These are phyloP conservation scores for Leccinum boreale DNA, from an alignment of 768 basidiomycete genomes.

Conservation along the genomic window DNA sequence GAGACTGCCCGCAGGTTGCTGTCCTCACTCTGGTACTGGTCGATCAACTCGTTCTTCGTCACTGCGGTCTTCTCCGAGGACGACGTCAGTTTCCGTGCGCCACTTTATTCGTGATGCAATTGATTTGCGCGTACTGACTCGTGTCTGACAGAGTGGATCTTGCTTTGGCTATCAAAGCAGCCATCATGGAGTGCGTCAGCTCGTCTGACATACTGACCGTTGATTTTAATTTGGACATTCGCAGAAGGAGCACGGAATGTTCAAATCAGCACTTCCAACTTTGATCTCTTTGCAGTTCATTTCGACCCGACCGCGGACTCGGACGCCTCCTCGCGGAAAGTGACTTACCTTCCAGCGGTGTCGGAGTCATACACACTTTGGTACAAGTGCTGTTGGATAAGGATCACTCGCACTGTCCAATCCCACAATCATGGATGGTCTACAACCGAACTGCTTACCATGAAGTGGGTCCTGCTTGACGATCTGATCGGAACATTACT, in stretches of 20 bases:
- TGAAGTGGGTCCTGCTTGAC: conserved; percentile 15
- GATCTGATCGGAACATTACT: neutral
- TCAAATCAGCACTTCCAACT: conserved; percentile 43
- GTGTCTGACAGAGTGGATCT: conserved; percentile 55
- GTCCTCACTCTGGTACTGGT: conserved; percentile 39
- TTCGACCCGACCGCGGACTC: conserved; percentile 22
- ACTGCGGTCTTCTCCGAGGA: conserved; percentile 59
- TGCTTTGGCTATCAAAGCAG: conserved; percentile 64
- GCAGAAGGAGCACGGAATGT: conserved; percentile 45
- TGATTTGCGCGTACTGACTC: neutral
- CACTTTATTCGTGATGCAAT: neutral
- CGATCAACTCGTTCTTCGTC: conserved; percentile 55
- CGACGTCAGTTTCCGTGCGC: conserved; percentile 55
- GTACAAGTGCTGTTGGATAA: conserved; percentile 33
- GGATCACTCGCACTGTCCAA: conserved; percentile 20
- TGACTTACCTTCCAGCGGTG: conserved; percentile 33
- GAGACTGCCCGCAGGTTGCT: conserved; percentile 54
- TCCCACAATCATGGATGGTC: conserved; percentile 16
- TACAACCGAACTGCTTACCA: conserved; percentile 19
- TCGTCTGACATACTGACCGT: neutral
- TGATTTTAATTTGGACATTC: neutral
- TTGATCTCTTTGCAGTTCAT: conserved; percentile 32
- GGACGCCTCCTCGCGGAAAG: conserved; percentile 22
- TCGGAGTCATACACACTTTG: conserved; percentile 35
- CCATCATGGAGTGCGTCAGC: conserved; percentile 51